These are phyloP conservation scores for Bipolaris bicolor DNA, from an alignment of 2,329 filamentous ascomycete genomes.

Conservation along the genomic window DNA sequence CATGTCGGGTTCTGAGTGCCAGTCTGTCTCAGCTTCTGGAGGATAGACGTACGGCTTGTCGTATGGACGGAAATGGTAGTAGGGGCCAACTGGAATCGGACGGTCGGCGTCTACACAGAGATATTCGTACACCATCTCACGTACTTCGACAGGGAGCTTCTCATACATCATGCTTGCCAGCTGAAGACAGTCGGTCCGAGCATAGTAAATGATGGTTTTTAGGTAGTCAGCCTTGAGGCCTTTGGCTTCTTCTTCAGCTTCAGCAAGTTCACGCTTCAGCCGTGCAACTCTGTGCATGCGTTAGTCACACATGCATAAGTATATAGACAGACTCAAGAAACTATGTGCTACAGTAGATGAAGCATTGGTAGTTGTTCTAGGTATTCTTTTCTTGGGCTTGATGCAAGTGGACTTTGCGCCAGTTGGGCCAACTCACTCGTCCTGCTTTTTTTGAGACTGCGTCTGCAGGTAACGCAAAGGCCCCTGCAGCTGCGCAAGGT, in stretches of 20 bases:
- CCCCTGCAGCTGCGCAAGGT: constrained; percentile 2
- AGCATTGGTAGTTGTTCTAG: not conserved
- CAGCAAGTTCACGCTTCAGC: constrained; percentile 9
- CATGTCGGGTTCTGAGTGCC: not conserved
- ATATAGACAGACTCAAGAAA: not conserved
- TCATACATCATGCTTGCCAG: constrained; percentile 25
- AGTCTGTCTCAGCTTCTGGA: too few relatives aligned
- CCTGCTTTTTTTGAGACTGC: constrained; percentile 3
- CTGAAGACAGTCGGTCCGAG: constrained; percentile 21
- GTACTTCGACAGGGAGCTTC: constrained; percentile 29
- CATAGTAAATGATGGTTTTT: constrained; percentile 10
- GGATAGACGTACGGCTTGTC: not conserved
- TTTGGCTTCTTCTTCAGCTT: not conserved
- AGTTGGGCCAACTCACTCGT: constrained; percentile 2
- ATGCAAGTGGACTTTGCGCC: not conserved
- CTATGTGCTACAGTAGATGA: not conserved
- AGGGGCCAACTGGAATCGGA: constrained; percentile 29
- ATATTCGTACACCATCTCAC: constrained; percentile 28
- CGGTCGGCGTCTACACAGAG: constrained; percentile 30
- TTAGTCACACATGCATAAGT: not conserved
- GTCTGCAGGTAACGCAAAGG: constrained; percentile 2
- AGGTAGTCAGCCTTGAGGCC: not conserved
- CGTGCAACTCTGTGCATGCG: not conserved
- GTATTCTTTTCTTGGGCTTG: not conserved
- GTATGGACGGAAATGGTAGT: constrained; percentile 32